Base-by-base conservation (phyloP, 148 eudicot genomes). In the Amaranthus cruentus region DNA sequence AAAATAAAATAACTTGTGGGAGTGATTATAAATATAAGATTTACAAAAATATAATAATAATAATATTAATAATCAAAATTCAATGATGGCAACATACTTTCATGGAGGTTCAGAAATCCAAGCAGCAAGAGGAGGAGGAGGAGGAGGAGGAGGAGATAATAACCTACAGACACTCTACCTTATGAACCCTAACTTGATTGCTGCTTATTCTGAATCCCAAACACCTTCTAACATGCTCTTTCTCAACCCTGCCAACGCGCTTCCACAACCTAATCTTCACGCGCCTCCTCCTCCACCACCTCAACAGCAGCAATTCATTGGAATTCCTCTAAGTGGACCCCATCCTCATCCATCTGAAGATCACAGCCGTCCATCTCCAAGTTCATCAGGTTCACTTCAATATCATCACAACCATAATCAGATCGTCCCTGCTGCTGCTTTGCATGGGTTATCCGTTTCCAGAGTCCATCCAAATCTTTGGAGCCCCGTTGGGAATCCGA, bases 21-120 rank as follows among this genome's bases (percentile, higher is more conserved):
- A 28, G 38, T 28, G 1, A 28, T 28, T 28, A 7, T 3, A 6
- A 10, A 71, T 57, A n/a, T 15, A 8, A 44, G 5, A 56, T 3
- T 46, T 4, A 15, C 38, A 69, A 55, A 7, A 55, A 55, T 44
- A 55, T 55, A 10, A 3, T 9, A 18, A 12, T 38, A 38, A 7
- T 70, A n/a, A 69, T 18, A 1, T 68, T 9, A n/a, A 11, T 38
- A 38, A 7, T 70, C 46, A 69, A 54, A 58, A 2, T 11, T 55
- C 62, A 69, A 81, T 75, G 66, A 90, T 88, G 90, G 89, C 85
- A 58, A 85, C 84, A 47, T 90, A 87, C 83, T 90, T 78, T 74
- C 86, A 86, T 28, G 90, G 89, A 4, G 82, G 89, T 74, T 75
- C 92, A 28, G 96, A 90, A 82, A 87, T 88, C 78, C 90, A 90